phyloP scores from a whole-genome alignment of 163 green algal species.

The Chloroidium sp. region DNA sequence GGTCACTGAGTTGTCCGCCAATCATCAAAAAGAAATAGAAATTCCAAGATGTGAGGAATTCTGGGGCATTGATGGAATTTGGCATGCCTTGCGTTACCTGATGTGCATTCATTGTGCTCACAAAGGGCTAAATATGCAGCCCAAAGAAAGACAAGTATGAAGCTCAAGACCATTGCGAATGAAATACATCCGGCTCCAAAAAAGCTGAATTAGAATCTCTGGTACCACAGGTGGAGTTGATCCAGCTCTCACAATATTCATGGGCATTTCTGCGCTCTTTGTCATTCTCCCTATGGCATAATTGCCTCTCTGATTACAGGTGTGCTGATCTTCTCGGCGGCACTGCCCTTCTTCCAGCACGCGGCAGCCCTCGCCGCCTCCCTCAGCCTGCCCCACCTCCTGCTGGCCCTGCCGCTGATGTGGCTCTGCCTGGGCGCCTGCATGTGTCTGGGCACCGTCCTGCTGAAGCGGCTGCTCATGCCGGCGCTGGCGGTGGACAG shows the following conservation, averaged over 20 bases:
- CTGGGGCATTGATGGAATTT: too few relatives aligned
- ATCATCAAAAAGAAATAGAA: too few relatives aligned
- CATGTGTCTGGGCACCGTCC: neutral
- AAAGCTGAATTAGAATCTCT: neutral
- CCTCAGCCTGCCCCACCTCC: neutral
- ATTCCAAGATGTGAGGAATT: too few relatives aligned
- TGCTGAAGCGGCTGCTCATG: conserved; percentile 2
- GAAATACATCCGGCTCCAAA: neutral
- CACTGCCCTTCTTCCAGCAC: neutral
- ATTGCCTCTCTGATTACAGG: neutral
- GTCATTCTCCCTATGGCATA: neutral
- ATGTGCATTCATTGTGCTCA: too few relatives aligned
- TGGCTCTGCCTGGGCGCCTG: neutral
- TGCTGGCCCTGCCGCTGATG: neutral
- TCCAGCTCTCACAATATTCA: neutral
- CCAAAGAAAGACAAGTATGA: too few relatives aligned
- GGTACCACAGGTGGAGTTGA: conserved; percentile 1
- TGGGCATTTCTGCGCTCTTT: neutral
- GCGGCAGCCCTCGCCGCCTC: neutral
- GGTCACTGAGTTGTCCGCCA: too few relatives aligned
- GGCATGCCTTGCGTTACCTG: too few relatives aligned
- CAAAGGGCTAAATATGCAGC: too few relatives aligned
- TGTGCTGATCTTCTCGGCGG: neutral
- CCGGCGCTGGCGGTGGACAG: neutral
- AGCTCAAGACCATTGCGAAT: too few relatives aligned